Conservation (phyloP, 805 yeast genomes). For the Vanderwaltozyma yarrowii region DNA sequence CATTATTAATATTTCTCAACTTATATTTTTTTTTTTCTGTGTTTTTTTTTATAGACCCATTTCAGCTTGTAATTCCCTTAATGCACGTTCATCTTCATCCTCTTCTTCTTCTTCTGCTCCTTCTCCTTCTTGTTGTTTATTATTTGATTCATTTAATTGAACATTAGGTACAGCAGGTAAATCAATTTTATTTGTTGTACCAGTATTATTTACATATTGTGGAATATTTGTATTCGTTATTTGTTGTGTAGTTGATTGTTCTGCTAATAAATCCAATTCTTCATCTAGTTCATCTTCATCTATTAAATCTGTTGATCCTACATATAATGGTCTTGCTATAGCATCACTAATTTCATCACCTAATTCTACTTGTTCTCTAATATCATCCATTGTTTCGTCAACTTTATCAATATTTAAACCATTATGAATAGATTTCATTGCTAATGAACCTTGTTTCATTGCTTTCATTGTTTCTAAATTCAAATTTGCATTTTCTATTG, state of each 20-base stretch:
- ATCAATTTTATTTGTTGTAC: slow-evolving; percentile 22
- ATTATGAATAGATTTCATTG: slow-evolving; percentile 93
- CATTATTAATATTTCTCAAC: neutral
- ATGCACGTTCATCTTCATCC: slow-evolving; percentile 77
- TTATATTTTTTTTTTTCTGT: neutral
- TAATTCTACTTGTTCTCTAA: slow-evolving; percentile 90
- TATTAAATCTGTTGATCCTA: slow-evolving; percentile 37
- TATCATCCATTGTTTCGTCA: slow-evolving; percentile 95
- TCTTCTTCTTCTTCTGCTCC: too few relatives aligned
- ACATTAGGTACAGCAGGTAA: slow-evolving; percentile 40
- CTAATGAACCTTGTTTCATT: slow-evolving; percentile 95
- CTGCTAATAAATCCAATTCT: slow-evolving; percentile 82
- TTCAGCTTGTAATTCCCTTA: slow-evolving; percentile 72
- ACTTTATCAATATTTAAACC: slow-evolving; percentile 94
- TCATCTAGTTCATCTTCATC: slow-evolving; percentile 94
- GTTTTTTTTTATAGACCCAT: slow-evolving; percentile 53
- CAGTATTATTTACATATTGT: slow-evolving; percentile 1
- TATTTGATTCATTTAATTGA: neutral
- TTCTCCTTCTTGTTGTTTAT: slow-evolving; percentile 22
- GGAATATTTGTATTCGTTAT: slow-evolving; percentile 34
- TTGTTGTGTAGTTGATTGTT: slow-evolving; percentile 34
- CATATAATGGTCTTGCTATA: slow-evolving; percentile 84
- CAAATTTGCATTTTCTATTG: slow-evolving; percentile 91
- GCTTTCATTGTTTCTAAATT: slow-evolving; percentile 97
- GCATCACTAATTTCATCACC: slow-evolving; percentile 96